Base-by-base conservation (phyloP, 2,329 filamentous ascomycete species). In the Ambrosiella beaveri region DNA sequence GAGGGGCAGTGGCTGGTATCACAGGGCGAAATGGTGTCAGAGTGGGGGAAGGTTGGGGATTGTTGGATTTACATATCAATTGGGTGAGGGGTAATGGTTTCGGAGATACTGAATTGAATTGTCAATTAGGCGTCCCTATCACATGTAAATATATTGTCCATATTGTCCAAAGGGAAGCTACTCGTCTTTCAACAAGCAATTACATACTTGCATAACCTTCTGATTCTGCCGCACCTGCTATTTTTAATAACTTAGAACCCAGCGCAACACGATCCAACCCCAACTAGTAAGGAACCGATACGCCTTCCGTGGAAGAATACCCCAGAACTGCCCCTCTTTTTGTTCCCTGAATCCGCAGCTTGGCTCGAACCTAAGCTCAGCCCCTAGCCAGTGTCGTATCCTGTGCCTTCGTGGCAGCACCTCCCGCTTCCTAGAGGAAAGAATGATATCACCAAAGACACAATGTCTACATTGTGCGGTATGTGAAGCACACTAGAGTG, bases 371-470 rank as follows among this genome's bases (percentile, higher is more conserved):
- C 47, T 51, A 51, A 51, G 37, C 47, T 53, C 36, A 57, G 35
- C 35, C 44, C 55, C 55, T 57, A 17, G 38, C 35, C 36, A 15
- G n/a, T 39, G 47, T 57, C 47, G 56, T 52, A 57, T 57, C 44
- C 37, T 36, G 6, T 44, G 17, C 17, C 39, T 55, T 38, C 44
- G 40, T n/a, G 11, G 52, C 6, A 36, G 36, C 40, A 13, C n/a
- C n/a, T 51, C 47, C 47, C 47, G 47, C 47, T 51, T 51, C 47
- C 27, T 51, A 35, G n/a, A 36, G 47, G 35, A 51, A 19, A 19
- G 15, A 36, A 39, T n/a, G 11, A 47, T 15, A 13, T 15, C 7
- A 47, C 13, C 7, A 47, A 47, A 17, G 44, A 47, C 15, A 47
- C 44, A 47, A 47, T 47, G n/a, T 13, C 44, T 47, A 17, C 8